Evolutionary conservation across 192 early-diverging fungal genomes (phyloP).

Genomic region (Rhizophagus clarus): DNA sequence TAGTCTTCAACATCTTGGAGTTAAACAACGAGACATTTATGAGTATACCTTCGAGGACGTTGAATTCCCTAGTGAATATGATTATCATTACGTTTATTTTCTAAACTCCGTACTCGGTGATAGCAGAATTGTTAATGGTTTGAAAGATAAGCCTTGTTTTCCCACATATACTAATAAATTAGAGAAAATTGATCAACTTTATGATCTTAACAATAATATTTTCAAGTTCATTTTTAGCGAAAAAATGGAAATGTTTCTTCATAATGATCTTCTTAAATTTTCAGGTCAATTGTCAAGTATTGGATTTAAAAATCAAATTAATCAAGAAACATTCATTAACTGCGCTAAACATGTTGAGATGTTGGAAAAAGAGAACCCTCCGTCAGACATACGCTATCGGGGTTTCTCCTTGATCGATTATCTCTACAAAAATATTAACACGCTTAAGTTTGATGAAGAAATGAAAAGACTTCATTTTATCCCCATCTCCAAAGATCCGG

Average conservation of each 20-base stretch:
- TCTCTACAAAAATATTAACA: slow-evolving; percentile 1
- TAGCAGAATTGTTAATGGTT: background rate
- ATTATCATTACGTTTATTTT: background rate
- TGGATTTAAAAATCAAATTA: background rate
- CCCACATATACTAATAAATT: background rate
- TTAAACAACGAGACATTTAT: no score
- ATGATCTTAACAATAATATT: background rate
- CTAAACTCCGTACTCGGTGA: background rate
- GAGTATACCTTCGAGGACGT: background rate
- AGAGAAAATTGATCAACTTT: background rate
- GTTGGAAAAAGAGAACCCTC: background rate
- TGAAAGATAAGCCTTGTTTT: background rate
- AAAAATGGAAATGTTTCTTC: background rate
- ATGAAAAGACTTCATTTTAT: background rate
- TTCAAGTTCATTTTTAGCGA: background rate
- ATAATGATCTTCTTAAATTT: background rate
- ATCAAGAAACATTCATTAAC: background rate
- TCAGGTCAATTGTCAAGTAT: background rate
- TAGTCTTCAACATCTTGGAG: background rate
- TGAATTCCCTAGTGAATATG: background rate
- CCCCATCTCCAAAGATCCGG: background rate
- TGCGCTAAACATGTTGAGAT: background rate
- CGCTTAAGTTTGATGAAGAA: no score
- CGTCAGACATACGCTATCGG: slow-evolving; percentile 12
- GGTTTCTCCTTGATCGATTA: background rate